Evolutionary conservation across 495 filamentous ascomycete genomes (phyloP).

Genomic region (Lophium mytilinum): DNA sequence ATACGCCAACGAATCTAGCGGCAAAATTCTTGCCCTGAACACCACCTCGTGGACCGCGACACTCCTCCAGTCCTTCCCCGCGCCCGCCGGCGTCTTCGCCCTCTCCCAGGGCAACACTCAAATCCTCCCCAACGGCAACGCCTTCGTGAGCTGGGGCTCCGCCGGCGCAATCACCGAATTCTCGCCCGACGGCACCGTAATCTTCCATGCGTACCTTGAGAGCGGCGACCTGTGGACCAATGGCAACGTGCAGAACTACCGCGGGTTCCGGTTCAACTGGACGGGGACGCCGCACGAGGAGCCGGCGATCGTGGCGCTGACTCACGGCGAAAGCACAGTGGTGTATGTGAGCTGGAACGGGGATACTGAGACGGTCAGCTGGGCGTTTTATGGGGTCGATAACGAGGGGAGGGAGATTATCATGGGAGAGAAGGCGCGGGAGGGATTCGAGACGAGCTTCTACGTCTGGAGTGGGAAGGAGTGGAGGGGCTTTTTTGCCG

Average conservation of each 20-base stretch:
- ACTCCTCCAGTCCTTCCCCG: conserved; percentile 33
- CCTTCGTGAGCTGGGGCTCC: conserved; percentile 43
- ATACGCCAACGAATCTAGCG: conserved; percentile 31
- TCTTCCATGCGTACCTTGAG: conserved; percentile 20
- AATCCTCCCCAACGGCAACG: conserved; percentile 39
- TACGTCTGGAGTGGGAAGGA: conserved; percentile 13
- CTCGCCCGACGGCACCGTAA: conserved; percentile 19
- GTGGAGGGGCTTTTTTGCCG: conserved; percentile 1
- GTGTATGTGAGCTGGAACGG: conserved; percentile 42
- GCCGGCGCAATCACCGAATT: conserved; percentile 44
- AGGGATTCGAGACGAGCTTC: conserved; percentile 37
- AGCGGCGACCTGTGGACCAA: background rate
- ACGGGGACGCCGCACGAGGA: conserved; percentile 16
- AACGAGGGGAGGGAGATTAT: conserved; percentile 30
- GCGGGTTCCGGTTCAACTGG: conserved; percentile 23
- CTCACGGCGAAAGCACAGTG: conserved; percentile 26
- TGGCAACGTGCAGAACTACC: conserved; percentile 22
- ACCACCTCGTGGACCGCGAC: conserved; percentile 33
- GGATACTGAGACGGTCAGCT: conserved; percentile 35
- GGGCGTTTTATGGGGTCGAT: conserved; percentile 36
- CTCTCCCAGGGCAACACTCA: conserved; percentile 43
- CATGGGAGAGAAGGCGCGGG: conserved; percentile 32
- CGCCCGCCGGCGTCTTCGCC: conserved; percentile 29
- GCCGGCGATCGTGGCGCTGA: conserved; percentile 29
- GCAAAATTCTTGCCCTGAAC: conserved; percentile 40